phyloP scores from a whole-genome alignment of 805 yeast species.

The Danielia reshetovae region DNA sequence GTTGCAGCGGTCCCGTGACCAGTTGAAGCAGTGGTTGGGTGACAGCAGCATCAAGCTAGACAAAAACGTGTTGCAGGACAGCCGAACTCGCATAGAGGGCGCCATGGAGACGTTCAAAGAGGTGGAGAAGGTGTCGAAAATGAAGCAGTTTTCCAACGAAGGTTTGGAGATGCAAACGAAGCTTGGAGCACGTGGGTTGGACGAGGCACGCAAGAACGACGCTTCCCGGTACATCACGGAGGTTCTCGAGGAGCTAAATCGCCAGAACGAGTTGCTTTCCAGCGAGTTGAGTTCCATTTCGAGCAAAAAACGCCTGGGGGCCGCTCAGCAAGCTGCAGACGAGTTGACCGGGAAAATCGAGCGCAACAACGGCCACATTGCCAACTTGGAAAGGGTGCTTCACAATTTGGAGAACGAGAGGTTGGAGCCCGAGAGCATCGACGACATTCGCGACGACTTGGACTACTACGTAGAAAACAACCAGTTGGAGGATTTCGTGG shows the following conservation, averaged over 20 bases:
- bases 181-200: slow-evolving; percentile 25
- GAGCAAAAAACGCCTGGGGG: slow-evolving; percentile 51
- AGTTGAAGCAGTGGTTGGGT: slow-evolving; percentile 90
- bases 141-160: slow-evolving; percentile 91
- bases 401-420: slow-evolving; percentile 70
- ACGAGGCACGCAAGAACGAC: slow-evolving; percentile 74
- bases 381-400: slow-evolving; percentile 71
- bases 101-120: slow-evolving; percentile 97
- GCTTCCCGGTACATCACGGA: slow-evolving; percentile 65
- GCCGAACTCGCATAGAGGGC: slow-evolving; percentile 67
- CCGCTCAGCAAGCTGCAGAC: slow-evolving; percentile 54
- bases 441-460: slow-evolving; percentile 81
- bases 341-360: slow-evolving; percentile 62
- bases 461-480: slow-evolving; percentile 91
- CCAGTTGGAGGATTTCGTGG: slow-evolving; percentile 88
- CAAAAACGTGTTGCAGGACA: slow-evolving; percentile 46
- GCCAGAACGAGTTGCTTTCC: slow-evolving; percentile 76
- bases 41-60: slow-evolving; percentile 86
- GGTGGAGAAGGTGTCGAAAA: slow-evolving; percentile 88
- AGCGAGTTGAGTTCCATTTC: slow-evolving; percentile 48
- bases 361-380: slow-evolving; percentile 75
- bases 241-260: slow-evolving; percentile 72
- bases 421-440: slow-evolving; percentile 71
- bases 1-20: slow-evolving; percentile 89
- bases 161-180: slow-evolving; percentile 76